A percentile compares a stretch with the other conserved stretches of the same genome.
Conservation (phyloP, 228 moss, liverwort and hornwort genomes). For the Sphagnum fallax region DNA sequence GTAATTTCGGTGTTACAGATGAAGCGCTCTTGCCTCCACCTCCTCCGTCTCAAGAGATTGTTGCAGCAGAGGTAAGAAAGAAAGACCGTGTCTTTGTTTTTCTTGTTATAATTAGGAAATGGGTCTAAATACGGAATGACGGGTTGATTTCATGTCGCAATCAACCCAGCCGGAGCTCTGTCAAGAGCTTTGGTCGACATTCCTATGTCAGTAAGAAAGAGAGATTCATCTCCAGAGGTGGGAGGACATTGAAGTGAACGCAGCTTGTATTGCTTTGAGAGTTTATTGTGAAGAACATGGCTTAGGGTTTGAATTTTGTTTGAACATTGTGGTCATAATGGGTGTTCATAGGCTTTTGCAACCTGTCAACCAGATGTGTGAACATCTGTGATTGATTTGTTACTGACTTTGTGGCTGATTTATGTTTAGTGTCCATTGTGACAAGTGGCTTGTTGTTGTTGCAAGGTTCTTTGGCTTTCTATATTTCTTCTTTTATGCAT, state of each 20-base stretch:
- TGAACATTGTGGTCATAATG: not conserved
- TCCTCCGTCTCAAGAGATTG: conserved; percentile 59
- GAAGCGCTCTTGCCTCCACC: conserved; percentile 45
- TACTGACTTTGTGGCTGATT: too few species aligned
- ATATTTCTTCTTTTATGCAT: not conserved
- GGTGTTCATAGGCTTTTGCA: too few species aligned
- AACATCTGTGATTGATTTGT: too few species aligned
- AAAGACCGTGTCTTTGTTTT: conserved; percentile 7
- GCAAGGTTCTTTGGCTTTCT: too few species aligned
- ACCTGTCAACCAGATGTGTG: too few species aligned
- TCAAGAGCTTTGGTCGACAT: not conserved
- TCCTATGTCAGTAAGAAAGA: not conserved
- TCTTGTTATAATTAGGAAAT: not conserved
- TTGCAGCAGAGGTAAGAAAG: conserved; percentile 33
- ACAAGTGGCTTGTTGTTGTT: too few species aligned
- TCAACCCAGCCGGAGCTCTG: too few species aligned
- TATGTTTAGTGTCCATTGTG: too few species aligned
- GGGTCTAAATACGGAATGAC: not conserved
- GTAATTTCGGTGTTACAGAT: conserved; percentile 28
- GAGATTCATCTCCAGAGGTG: not conserved
- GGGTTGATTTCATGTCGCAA: not conserved
- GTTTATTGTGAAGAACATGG: not conserved
- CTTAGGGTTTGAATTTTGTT: not conserved
- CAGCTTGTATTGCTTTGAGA: not conserved
- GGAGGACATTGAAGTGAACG: not conserved